phyloP scores from a whole-genome alignment of 805 yeast species.

The Schwanniomyces pseudopolymorphus region DNA sequence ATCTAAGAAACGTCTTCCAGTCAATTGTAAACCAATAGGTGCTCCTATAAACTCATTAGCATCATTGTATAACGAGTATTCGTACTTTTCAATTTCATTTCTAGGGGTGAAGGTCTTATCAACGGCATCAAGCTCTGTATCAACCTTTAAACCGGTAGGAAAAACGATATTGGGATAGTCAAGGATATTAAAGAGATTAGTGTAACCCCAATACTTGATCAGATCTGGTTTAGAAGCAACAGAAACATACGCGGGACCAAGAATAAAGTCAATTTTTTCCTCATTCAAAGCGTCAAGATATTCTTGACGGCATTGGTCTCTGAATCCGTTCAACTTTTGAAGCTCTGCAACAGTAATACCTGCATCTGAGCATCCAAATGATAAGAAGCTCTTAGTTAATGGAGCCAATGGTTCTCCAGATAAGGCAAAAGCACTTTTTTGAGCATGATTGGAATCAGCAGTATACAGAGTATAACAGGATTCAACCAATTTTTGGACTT shows the following conservation, averaged over 20 bases:
- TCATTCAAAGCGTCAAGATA: slow-evolving; percentile 14
- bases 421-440: background rate
- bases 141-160: slow-evolving; percentile 50
- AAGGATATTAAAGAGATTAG: slow-evolving; percentile 17
- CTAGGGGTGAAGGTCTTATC: slow-evolving; percentile 13
- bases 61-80: slow-evolving; percentile 19
- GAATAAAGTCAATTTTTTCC: slow-evolving; percentile 3
- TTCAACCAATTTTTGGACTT: slow-evolving; percentile 1
- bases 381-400: slow-evolving; percentile 2
- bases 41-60: slow-evolving; percentile 51
- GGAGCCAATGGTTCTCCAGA: slow-evolving; percentile 4
- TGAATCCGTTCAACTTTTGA: slow-evolving; percentile 15
- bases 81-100: slow-evolving; percentile 16
- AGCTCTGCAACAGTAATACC: slow-evolving; percentile 14
- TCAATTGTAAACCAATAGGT: slow-evolving; percentile 53
- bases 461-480: slow-evolving; percentile 2
- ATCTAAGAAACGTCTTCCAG: slow-evolving; percentile 54
- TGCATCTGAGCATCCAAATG: slow-evolving; percentile 11
- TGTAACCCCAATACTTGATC: slow-evolving; percentile 21
- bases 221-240: slow-evolving; percentile 16
- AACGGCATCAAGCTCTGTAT: slow-evolving; percentile 30
- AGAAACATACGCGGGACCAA: slow-evolving; percentile 11
- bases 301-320: slow-evolving; percentile 15
- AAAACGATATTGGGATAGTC: slow-evolving; percentile 15
- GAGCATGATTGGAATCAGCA: slow-evolving; percentile 3